phyloP scores from a whole-genome alignment of 768 basidiomycete genomes.

The Russula earlei region DNA sequence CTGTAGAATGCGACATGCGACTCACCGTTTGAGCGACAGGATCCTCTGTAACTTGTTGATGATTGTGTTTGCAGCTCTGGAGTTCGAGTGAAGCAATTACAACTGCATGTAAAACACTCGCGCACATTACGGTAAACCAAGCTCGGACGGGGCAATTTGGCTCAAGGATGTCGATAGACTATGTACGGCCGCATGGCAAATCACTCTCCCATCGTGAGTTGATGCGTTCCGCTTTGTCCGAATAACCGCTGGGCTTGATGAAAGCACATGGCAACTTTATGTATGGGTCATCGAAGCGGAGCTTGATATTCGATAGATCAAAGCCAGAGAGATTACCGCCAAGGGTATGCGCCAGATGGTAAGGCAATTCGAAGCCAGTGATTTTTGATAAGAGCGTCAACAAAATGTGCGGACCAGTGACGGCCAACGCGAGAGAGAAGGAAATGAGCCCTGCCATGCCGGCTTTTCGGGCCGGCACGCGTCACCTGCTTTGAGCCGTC shows the following conservation, averaged over 20 bases:
- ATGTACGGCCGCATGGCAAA: too few relatives aligned
- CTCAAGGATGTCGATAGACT: too few relatives aligned
- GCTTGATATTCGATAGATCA: background rate
- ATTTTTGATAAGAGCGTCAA: background rate
- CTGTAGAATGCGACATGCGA: too few relatives aligned
- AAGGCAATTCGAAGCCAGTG: background rate
- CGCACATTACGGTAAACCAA: too few relatives aligned
- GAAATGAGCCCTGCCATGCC: background rate
- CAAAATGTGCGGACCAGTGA: background rate
- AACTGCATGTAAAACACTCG: too few relatives aligned
- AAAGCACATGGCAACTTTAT: background rate
- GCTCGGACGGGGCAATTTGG: too few relatives aligned
- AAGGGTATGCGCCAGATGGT: background rate
- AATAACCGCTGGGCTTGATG: background rate
- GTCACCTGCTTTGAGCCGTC: background rate
- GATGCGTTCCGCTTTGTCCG: background rate
- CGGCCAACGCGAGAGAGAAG: background rate
- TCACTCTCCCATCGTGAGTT: too few relatives aligned
- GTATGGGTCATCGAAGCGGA: background rate
- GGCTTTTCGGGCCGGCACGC: constrained; percentile 2
- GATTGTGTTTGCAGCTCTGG: too few relatives aligned
- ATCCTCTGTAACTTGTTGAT: too few relatives aligned
- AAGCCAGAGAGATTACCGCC: background rate
- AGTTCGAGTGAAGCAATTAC: too few relatives aligned
- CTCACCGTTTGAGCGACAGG: too few relatives aligned